Evolutionary conservation across 495 filamentous ascomycete species (phyloP).

Genomic region (Extremus antarcticus): DNA sequence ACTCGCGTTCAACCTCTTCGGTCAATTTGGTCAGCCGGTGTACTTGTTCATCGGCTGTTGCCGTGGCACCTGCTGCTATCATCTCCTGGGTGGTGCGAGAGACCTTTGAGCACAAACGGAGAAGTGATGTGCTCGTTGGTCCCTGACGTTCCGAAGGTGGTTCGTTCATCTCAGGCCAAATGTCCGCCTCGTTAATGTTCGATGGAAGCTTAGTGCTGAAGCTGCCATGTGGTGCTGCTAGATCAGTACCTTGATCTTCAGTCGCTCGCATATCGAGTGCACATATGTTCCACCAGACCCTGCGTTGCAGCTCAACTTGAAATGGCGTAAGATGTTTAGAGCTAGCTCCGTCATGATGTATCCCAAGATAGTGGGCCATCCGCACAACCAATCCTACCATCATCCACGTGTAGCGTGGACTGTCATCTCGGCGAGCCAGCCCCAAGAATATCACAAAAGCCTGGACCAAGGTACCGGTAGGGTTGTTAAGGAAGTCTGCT

Average conservation of each 20-base stretch:
- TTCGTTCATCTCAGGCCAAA: conserved; percentile 6
- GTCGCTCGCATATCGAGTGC: conserved; percentile 16
- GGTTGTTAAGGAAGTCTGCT: conserved; percentile 39
- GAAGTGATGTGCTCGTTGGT: conserved; percentile 39
- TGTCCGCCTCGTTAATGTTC: conserved; percentile 22
- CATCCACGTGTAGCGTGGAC: conserved; percentile 42
- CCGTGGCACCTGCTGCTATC: conserved; percentile 19
- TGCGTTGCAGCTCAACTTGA: conserved; percentile 17
- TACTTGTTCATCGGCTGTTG: conserved; percentile 34
- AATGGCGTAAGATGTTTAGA: conserved; percentile 16
- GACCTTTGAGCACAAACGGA: conserved; percentile 29
- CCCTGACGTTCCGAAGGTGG: conserved; percentile 33
- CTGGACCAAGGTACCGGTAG: conserved; percentile 35
- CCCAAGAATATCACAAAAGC: conserved; percentile 40
- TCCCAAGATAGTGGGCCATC: conserved; percentile 18
- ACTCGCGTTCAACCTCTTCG: conserved; percentile 33
- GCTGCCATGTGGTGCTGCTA: conserved; percentile 28
- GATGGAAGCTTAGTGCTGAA: conserved; percentile 34
- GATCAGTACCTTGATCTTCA: conserved; percentile 37
- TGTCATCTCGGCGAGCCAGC: conserved; percentile 40
- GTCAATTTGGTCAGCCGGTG: conserved; percentile 36
- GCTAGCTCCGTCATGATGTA: conserved; percentile 19
- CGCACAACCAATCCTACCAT: conserved; percentile 31
- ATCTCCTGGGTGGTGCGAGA: conserved; percentile 38
- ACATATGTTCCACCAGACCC: conserved; percentile 16